Conservation (phyloP, 768 basidiomycete genomes). For the Boletus reticulatus region DNA sequence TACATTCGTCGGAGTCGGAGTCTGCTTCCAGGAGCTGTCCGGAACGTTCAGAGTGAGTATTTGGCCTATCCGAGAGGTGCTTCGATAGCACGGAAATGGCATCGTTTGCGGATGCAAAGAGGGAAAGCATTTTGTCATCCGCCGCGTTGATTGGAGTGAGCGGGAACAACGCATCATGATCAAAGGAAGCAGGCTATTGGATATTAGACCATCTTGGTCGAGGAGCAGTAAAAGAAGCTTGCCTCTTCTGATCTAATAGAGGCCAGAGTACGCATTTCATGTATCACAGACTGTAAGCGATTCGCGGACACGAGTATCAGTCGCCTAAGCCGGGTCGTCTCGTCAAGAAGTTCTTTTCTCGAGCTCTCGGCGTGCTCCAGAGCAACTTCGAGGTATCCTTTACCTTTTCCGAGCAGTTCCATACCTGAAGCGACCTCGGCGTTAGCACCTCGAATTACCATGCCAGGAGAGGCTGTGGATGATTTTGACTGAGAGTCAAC, state of each 20-base stretch:
- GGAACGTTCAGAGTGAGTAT: slow-evolving; percentile 9
- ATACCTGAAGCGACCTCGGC: slow-evolving; percentile 44
- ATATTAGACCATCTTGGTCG: slow-evolving; percentile 7
- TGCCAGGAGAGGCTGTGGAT: slow-evolving; percentile 45
- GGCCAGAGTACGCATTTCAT: slow-evolving; percentile 42
- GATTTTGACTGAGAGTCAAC: slow-evolving; percentile 66
- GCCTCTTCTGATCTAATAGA: slow-evolving; percentile 51
- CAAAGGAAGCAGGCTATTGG: slow-evolving; percentile 43
- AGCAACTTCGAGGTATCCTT: slow-evolving; percentile 59
- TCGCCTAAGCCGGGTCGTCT: slow-evolving; percentile 60
- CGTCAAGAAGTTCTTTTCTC: slow-evolving; percentile 56
- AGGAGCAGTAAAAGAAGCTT: slow-evolving; percentile 14
- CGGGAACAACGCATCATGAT: slow-evolving; percentile 51
- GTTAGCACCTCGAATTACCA: slow-evolving; percentile 51
- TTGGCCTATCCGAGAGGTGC: slow-evolving; percentile 16
- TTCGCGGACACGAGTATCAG: slow-evolving; percentile 64
- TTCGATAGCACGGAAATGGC: slow-evolving; percentile 32
- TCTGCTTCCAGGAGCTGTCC: slow-evolving; percentile 26
- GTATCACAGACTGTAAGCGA: slow-evolving; percentile 55
- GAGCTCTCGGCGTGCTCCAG: slow-evolving; percentile 73
- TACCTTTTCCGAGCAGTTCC: slow-evolving; percentile 47
- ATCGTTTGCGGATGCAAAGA: slow-evolving; percentile 43
- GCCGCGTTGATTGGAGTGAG: slow-evolving; percentile 49
- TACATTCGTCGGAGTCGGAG: slow-evolving; percentile 38
- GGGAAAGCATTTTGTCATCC: slow-evolving; percentile 43